A percentile compares a stretch with the other conserved stretches of the same genome.
Conservation (phyloP, 2,329 filamentous ascomycete genomes). For the Hyphodiscus sp. region DNA sequence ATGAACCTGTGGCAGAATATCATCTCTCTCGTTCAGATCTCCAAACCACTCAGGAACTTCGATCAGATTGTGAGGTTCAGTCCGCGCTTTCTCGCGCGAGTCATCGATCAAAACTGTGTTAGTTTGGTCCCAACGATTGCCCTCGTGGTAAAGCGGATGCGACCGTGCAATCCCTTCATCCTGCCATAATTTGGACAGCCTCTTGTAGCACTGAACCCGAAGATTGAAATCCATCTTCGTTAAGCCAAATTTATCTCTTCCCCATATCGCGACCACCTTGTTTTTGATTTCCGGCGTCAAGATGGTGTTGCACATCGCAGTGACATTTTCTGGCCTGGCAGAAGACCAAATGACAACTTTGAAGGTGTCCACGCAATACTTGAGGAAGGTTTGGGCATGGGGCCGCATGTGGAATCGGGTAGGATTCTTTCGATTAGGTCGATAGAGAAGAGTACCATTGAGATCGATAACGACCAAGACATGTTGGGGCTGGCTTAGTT, state of each 20-base stretch:
- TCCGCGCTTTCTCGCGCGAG: conserved; percentile 68
- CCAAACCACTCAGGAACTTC: conserved; percentile 71
- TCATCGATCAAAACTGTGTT: conserved; percentile 93
- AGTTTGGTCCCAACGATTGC: conserved; percentile 63
- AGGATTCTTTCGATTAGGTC: conserved; percentile 47
- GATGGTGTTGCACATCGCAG: conserved; percentile 58
- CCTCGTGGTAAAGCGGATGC: conserved; percentile 36
- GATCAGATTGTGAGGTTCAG: conserved; percentile 78
- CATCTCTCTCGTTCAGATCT: conserved; percentile 32
- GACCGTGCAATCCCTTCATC: conserved; percentile 37
- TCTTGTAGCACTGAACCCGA: conserved; percentile 86
- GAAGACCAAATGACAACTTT: conserved; percentile 88
- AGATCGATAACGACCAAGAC: conserved; percentile 85
- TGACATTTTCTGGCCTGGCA: conserved; percentile 67
- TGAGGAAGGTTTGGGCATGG: conserved; percentile 60
- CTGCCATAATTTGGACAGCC: conserved; percentile 66
- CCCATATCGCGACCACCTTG: conserved; percentile 67
- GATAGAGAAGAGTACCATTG: conserved; percentile 81
- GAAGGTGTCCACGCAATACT: conserved; percentile 69
- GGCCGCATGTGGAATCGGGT: conserved; percentile 60
- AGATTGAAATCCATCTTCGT: conserved; percentile 53
- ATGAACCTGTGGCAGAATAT: conserved; percentile 51
- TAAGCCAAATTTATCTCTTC: conserved; percentile 68
- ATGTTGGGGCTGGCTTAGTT: conserved; percentile 43
- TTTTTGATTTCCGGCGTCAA: conserved; percentile 48